phyloP scores from a whole-genome alignment of 768 basidiomycete genomes.

The Tulasnella sp. region DNA sequence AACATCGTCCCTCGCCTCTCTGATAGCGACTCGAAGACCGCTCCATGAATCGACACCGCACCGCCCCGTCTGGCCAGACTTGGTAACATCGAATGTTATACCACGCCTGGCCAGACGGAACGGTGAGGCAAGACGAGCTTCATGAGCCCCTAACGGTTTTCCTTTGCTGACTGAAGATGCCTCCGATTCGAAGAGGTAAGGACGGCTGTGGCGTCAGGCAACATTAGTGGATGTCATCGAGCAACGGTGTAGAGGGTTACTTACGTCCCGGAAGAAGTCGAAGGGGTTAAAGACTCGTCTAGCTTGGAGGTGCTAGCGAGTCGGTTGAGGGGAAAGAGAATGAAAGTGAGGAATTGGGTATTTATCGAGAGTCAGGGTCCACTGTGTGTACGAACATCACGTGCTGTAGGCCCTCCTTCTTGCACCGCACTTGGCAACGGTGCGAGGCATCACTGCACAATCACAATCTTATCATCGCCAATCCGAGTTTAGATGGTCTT shows the following conservation, averaged over 20 bases:
- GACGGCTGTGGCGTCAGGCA: background rate
- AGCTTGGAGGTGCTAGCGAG: background rate
- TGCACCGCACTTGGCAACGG: too few relatives aligned
- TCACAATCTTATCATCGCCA: too few relatives aligned
- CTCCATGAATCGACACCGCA: background rate
- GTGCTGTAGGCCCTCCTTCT: background rate
- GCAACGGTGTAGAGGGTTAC: background rate
- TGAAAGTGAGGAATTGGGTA: background rate
- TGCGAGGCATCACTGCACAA: too few relatives aligned
- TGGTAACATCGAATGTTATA: background rate
- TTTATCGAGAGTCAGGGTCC: background rate
- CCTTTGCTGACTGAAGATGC: background rate
- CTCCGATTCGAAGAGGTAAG: background rate
- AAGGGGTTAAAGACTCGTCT: background rate
- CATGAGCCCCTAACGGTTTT: background rate
- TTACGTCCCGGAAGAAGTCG: background rate
- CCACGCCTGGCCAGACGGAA: background rate
- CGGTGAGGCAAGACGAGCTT: background rate
- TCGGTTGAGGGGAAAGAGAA: background rate
- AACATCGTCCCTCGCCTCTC: background rate
- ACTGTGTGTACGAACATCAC: background rate
- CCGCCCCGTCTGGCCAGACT: background rate
- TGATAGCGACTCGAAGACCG: background rate
- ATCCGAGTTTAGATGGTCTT: too few relatives aligned
- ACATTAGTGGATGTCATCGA: background rate